A percentile compares a stretch with the other conserved stretches of the same genome.
These are phyloP conservation scores for Coemansia sp. DNA, from an alignment of 192 early-diverging fungal genomes.

Conservation along the genomic window DNA sequence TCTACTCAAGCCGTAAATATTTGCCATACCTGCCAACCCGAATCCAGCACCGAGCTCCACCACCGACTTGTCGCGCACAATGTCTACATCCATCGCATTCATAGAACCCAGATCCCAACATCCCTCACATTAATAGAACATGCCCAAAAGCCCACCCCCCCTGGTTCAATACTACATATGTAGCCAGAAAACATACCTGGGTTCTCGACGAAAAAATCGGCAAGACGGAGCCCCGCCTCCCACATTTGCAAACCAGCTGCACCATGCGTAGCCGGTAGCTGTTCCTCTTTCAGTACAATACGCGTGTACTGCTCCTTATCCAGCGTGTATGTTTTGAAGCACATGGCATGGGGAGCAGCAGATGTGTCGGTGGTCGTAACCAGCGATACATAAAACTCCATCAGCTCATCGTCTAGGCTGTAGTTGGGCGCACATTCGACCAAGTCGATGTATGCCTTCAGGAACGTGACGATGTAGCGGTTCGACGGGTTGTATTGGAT, in stretches of 20 bases:
- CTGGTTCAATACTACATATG: too few relatives aligned
- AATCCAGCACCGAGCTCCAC: constrained; percentile 46
- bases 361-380: constrained; percentile 16
- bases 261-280: constrained; percentile 52
- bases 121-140: not conserved
- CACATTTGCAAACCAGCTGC: constrained; percentile 61
- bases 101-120: not conserved
- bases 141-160: too few relatives aligned
- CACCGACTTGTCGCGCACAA: constrained; percentile 36
- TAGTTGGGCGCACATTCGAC: constrained; percentile 27
- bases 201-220: constrained; percentile 50
- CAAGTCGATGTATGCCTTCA: constrained; percentile 35
- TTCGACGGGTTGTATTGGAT: constrained; percentile 28
- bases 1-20: too few relatives aligned
- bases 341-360: constrained; percentile 10
- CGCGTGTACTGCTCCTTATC: constrained; percentile 39
- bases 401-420: constrained; percentile 37
- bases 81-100: constrained; percentile 26
- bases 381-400: constrained; percentile 38
- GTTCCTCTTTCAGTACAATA: constrained; percentile 51
- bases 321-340: constrained; percentile 45
- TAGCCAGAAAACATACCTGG: constrained; percentile 21
- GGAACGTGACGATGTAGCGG: constrained; percentile 34
- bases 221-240: constrained; percentile 55
- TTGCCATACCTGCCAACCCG: constrained; percentile 42